phyloP scores from a whole-genome alignment of 352 stramenopile genomes.

The Vaucheria bursata region DNA sequence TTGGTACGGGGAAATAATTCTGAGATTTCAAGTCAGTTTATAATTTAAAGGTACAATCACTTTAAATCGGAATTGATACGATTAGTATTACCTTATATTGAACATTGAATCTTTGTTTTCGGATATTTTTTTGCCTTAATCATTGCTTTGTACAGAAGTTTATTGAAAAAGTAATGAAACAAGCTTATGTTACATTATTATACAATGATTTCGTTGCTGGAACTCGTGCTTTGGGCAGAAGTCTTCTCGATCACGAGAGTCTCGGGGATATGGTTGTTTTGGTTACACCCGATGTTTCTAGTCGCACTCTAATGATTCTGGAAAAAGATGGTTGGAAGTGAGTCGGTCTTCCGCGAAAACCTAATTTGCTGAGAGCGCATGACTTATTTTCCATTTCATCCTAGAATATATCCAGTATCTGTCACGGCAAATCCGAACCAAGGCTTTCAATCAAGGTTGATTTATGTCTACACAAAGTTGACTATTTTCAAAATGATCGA shows the following conservation, averaged over 20 bases:
- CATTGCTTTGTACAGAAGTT: no score
- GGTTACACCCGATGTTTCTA: conserved; percentile 20
- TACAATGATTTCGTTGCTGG: conserved; percentile 39
- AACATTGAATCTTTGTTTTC: no score
- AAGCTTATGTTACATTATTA: conserved; percentile 34
- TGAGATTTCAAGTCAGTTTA: no score
- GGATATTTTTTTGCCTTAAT: no score
- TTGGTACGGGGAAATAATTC: no score
- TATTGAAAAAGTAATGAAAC: no score
- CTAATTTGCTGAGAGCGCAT: no score
- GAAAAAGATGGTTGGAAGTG: conserved; percentile 24
- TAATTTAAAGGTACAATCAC: no score
- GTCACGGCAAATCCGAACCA: conserved; percentile 18
- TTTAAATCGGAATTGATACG: no score
- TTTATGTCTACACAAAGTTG: conserved; percentile 41
- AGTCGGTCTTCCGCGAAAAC: no score
- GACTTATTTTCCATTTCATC: no score
- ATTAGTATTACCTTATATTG: no score
- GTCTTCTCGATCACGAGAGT: conserved; percentile 29
- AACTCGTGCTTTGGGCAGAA: conserved; percentile 29
- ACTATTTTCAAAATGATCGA: conserved; percentile 37
- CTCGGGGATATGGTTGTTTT: conserved; percentile 26
- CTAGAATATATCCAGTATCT: conserved; percentile 19
- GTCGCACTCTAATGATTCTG: conserved; percentile 14
- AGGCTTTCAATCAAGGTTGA: conserved; percentile 22